Percentiles rank a stretch among this genome's conserved stretches.
Evolutionary conservation across 139 green algal species (phyloP).

Genomic region (Closterium sp.): DNA sequence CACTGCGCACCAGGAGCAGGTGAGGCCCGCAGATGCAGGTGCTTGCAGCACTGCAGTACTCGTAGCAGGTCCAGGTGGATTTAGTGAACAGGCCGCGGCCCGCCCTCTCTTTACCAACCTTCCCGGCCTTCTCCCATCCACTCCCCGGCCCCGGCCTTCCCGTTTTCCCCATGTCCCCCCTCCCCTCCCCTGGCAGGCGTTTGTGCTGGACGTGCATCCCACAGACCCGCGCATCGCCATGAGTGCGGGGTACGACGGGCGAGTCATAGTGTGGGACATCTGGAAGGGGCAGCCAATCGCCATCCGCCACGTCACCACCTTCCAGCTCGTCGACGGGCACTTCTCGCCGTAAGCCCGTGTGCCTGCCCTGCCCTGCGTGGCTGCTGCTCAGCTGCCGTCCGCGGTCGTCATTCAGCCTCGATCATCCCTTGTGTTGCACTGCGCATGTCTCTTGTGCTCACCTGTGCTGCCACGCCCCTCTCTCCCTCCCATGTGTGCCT

Average conservation of each 20-base stretch:
- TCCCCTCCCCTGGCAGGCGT: constrained; percentile 14
- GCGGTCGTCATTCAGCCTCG: too few relatives aligned
- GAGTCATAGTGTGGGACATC: constrained; percentile 54
- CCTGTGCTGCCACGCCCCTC: neutral
- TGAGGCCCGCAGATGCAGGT: too few relatives aligned
- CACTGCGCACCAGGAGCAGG: constrained; percentile 39
- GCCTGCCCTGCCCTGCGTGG: neutral
- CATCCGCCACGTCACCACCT: constrained; percentile 8
- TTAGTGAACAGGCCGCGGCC: neutral
- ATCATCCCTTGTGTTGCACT: too few relatives aligned
- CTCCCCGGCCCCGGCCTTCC: neutral
- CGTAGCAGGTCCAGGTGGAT: too few relatives aligned
- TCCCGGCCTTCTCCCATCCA: neutral
- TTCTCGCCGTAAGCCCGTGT: constrained; percentile 33
- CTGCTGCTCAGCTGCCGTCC: too few relatives aligned
- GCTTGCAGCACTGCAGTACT: too few relatives aligned
- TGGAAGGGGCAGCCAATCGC: neutral
- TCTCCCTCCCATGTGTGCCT: neutral
- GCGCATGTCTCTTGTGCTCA: neutral
- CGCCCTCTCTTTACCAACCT: neutral
- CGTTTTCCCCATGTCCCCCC: neutral
- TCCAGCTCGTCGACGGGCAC: constrained; percentile 35
- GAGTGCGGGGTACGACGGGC: constrained; percentile 55
- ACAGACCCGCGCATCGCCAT: constrained; percentile 50
- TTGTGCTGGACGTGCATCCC: constrained; percentile 48